Percentiles rank a stretch among this genome's conserved stretches.
phyloP scores from a whole-genome alignment of 495 filamentous ascomycete genomes.

The Annulohypoxylon moriforme region DNA sequence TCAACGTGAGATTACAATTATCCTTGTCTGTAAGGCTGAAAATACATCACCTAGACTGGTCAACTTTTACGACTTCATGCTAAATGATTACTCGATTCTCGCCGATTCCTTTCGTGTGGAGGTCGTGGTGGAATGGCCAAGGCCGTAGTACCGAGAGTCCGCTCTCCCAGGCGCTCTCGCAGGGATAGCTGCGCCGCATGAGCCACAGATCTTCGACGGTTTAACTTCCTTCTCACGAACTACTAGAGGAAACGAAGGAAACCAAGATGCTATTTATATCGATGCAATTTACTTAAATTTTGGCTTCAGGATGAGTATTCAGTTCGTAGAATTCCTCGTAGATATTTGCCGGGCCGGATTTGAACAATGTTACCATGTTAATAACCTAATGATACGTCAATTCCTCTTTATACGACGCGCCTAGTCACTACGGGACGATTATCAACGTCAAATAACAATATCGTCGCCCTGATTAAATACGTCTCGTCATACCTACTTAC shows the following conservation, averaged over 20 bases:
- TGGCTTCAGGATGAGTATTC: background rate
- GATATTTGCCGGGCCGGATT: conserved; percentile 1
- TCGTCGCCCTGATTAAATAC: too few species aligned
- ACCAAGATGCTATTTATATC: conserved; percentile 13
- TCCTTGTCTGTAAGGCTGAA: conserved; percentile 9
- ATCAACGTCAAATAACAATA: too few species aligned
- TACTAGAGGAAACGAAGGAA: background rate
- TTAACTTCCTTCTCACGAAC: background rate
- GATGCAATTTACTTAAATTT: background rate
- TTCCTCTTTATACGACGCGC: background rate
- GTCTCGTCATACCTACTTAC: too few species aligned
- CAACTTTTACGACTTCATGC: background rate
- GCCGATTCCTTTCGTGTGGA: background rate
- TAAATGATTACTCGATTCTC: background rate
- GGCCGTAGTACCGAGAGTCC: background rate
- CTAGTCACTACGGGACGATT: too few species aligned
- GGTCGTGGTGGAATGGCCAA: conserved; percentile 1
- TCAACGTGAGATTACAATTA: background rate
- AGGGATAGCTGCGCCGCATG: conserved; percentile 15
- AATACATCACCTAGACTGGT: background rate
- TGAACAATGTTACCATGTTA: conserved; percentile 7
- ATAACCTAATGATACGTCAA: conserved; percentile 12
- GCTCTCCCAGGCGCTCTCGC: background rate
- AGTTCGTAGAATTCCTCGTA: background rate
- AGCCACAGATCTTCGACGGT: conserved; percentile 11